Evolutionary conservation across 169 alveolate genomes (phyloP).

Genomic region (Besnoitia besnoiti): DNA sequence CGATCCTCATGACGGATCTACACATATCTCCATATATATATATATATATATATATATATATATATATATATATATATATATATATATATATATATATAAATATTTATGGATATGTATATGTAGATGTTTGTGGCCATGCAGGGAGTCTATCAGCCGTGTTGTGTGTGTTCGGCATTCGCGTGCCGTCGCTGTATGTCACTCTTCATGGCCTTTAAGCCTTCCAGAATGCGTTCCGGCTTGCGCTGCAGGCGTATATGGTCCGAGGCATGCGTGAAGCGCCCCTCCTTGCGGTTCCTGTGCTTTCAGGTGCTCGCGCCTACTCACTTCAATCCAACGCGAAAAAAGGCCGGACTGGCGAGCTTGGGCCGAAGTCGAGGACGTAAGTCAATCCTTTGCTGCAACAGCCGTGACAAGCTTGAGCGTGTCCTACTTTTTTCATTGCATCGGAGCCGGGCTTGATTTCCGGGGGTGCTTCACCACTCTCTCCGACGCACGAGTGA

Average conservation of each 20-base stretch:
- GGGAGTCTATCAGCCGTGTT: not conserved
- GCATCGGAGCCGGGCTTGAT: not conserved
- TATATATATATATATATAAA: not conserved
- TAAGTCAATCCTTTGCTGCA: no score
- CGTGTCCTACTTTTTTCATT: not conserved
- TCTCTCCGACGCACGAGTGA: no score
- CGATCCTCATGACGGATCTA: no score
- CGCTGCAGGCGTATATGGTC: not conserved
- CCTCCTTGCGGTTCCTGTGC: not conserved
- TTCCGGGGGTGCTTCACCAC: no score
- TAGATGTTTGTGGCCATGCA: not conserved
- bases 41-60: not conserved
- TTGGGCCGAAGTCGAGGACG: slow-evolving; percentile 33
- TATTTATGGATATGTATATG: not conserved
- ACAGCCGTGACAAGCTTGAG: no score
- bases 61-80: not conserved
- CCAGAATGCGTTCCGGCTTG: not conserved
- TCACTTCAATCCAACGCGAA: not conserved
- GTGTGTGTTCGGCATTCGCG: not conserved
- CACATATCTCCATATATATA: no score
- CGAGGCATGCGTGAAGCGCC: no score
- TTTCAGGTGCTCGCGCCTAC: slow-evolving; percentile 27
- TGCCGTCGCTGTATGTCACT: no score
- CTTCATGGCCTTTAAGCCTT: not conserved
- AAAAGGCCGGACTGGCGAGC: slow-evolving; percentile 21